Conservation (phyloP, 1,139 yeast genomes). For the Candida sanyaensis region DNA sequence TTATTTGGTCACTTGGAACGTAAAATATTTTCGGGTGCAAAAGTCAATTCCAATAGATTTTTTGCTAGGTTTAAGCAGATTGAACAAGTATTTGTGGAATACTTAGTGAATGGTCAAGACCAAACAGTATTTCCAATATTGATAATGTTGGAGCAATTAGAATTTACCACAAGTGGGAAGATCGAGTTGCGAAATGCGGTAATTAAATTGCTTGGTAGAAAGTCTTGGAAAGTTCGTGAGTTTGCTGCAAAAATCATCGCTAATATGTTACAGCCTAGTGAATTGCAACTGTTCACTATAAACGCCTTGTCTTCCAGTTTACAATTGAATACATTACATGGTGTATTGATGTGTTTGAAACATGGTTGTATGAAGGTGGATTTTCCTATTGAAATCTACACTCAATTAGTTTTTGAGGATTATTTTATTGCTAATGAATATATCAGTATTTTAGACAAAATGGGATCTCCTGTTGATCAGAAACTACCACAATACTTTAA, state of each 20-base stretch:
- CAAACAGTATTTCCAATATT: conserved; percentile 76
- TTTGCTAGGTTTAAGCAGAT: conserved; percentile 55
- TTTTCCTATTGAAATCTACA: not conserved
- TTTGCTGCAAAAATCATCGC: conserved; percentile 76
- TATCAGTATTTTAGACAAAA: conserved; percentile 6
- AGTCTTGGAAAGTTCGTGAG: conserved; percentile 82
- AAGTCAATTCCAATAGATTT: conserved; percentile 47
- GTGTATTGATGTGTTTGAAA: conserved; percentile 9
- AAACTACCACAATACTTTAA: conserved; percentile 2
- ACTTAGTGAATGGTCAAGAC: conserved; percentile 21
- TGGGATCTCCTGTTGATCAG: not conserved
- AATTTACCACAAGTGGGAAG: conserved; percentile 44
- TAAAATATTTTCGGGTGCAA: conserved; percentile 68
- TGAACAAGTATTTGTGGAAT: conserved; percentile 7
- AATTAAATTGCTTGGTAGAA: conserved; percentile 29
- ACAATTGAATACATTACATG: conserved; percentile 11
- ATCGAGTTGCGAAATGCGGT: conserved; percentile 2
- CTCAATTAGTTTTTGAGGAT: not conserved
- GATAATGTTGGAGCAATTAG: conserved; percentile 68
- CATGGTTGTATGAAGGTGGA: not conserved
- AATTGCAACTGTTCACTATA: conserved; percentile 22
- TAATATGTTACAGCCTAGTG: conserved; percentile 30
- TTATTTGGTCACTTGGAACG: conserved; percentile 81
- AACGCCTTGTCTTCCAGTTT: conserved; percentile 18
- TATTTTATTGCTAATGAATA: conserved; percentile 11